phyloP scores from a whole-genome alignment of 1,284 basidiomycete species.

The Ceratobasidium sp. region DNA sequence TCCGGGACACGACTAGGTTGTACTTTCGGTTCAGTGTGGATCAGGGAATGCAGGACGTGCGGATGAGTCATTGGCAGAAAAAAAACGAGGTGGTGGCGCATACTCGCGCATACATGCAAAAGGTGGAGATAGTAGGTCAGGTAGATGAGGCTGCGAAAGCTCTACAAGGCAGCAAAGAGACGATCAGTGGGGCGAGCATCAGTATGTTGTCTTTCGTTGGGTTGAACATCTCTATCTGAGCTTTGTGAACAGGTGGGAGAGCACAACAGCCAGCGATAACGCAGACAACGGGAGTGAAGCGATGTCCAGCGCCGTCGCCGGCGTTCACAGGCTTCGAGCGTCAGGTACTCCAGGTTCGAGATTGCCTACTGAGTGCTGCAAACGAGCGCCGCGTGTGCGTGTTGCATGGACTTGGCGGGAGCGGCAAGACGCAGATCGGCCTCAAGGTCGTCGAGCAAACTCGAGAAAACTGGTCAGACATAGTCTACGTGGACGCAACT shows the following conservation, averaged over 20 bases:
- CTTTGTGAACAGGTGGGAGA: too few relatives aligned
- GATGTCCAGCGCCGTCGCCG: not conserved
- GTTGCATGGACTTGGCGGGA: slow-evolving; percentile 6
- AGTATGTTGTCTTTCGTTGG: not conserved
- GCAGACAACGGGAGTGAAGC: not conserved
- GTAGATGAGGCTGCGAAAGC: not conserved
- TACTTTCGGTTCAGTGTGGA: slow-evolving; percentile 4
- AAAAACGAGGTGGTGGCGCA: not conserved
- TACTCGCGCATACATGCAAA: not conserved
- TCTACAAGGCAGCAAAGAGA: not conserved
- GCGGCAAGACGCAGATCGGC: not conserved
- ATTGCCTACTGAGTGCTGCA: not conserved
- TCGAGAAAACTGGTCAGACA: not conserved
- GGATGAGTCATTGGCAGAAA: not conserved
- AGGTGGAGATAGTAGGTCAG: not conserved
- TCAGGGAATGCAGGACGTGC: not conserved
- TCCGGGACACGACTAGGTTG: not conserved
- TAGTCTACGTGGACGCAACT: slow-evolving; percentile 27
- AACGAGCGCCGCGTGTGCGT: not conserved
- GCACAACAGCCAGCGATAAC: too few relatives aligned
- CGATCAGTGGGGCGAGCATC: not conserved
- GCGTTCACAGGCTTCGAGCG: not conserved
- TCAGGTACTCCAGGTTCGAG: not conserved
- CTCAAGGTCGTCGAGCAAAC: slow-evolving; percentile 11
- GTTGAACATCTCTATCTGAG: not conserved